Conservation (phyloP, 2,329 filamentous ascomycete genomes). For the Neofusicoccum ribis region DNA sequence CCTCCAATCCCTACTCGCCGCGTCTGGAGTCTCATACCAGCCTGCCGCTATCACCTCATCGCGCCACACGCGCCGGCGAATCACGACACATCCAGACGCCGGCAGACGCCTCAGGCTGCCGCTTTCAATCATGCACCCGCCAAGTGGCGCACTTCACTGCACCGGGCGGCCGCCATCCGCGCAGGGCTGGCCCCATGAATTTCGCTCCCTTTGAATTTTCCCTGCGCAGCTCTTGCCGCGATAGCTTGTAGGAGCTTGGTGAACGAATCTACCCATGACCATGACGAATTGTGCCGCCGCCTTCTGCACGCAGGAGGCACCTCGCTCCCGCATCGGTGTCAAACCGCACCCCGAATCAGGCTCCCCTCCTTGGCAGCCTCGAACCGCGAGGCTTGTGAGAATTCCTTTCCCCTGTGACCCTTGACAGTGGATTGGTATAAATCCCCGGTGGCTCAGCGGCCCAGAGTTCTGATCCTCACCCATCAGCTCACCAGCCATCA, state of each 20-base stretch:
- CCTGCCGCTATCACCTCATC: neutral
- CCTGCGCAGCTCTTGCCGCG: neutral
- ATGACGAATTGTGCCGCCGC: neutral
- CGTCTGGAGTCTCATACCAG: neutral
- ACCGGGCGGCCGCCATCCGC: neutral
- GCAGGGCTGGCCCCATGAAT: neutral
- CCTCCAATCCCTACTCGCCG: neutral
- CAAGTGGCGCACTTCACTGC: neutral
- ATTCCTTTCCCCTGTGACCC: neutral
- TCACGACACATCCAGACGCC: neutral
- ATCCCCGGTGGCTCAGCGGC: neutral
- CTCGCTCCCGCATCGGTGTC: neutral
- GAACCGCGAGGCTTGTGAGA: neutral
- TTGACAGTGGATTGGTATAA: neutral
- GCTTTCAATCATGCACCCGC: neutral
- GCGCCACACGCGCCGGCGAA: neutral
- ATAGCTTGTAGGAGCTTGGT: conserved; percentile 8
- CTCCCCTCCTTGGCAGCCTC: neutral
- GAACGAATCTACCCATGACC: neutral
- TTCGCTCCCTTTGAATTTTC: neutral
- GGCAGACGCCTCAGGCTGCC: neutral
- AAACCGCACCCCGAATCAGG: conserved; percentile 3
- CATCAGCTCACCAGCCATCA: conserved; percentile 1
- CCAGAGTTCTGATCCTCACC: neutral
- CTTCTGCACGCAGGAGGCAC: neutral